These are phyloP conservation scores for Didymella keratinophila DNA, from an alignment of 2,329 filamentous ascomycete species.

Conservation along the genomic window DNA sequence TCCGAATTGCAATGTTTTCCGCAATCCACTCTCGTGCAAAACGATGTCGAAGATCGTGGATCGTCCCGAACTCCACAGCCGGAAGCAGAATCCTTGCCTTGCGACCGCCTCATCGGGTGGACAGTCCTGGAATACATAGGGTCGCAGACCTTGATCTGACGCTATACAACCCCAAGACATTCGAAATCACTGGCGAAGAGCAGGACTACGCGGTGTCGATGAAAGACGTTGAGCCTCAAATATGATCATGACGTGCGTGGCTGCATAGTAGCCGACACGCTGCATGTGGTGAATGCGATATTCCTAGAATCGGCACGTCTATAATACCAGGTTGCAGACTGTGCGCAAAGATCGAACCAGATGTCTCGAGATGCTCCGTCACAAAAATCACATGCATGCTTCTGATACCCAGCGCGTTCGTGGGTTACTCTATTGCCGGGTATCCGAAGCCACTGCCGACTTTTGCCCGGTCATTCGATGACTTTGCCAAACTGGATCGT, in stretches of 20 bases:
- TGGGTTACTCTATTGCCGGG: slow-evolving; percentile 6
- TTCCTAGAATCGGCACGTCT: neutral
- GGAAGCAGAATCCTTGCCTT: slow-evolving; percentile 24
- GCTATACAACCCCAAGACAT: slow-evolving; percentile 1
- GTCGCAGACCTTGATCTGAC: slow-evolving; percentile 1
- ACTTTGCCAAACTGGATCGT: neutral
- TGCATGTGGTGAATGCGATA: neutral
- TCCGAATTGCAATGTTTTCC: neutral
- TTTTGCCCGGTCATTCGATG: slow-evolving; percentile 18
- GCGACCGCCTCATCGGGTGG: slow-evolving; percentile 5
- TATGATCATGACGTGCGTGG: slow-evolving; percentile 16
- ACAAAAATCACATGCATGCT: slow-evolving; percentile 1
- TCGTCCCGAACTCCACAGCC: slow-evolving; percentile 28
- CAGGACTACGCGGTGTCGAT: neutral
- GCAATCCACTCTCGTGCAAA: slow-evolving; percentile 13
- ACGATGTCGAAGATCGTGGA: slow-evolving; percentile 29
- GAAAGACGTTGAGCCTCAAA: slow-evolving; percentile 13
- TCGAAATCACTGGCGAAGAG: slow-evolving; percentile 9
- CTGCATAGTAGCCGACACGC: neutral
- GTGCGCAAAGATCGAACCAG: neutral
- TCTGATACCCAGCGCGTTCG: neutral
- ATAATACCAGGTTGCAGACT: slow-evolving; percentile 1
- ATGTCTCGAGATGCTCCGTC: neutral
- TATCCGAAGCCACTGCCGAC: slow-evolving; percentile 13
- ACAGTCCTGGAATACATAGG: neutral